phyloP scores from a whole-genome alignment of 345 rosid species.

The Euphorbia pulcherrima region DNA sequence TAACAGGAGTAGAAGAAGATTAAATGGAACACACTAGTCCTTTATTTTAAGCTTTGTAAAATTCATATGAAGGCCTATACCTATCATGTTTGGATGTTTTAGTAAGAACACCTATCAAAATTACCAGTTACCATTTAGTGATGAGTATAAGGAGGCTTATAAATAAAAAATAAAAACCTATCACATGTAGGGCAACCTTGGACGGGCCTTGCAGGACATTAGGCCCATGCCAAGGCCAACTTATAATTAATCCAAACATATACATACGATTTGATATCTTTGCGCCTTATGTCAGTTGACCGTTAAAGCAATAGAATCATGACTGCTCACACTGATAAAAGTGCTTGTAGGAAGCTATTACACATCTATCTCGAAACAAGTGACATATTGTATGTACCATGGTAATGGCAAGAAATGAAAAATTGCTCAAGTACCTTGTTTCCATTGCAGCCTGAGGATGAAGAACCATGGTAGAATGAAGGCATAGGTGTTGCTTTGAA shows the following conservation, averaged over 20 bases:
- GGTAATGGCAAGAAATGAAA: slow-evolving; percentile 11
- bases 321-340: not conserved
- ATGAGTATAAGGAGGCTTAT: not conserved
- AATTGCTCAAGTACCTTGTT: slow-evolving; percentile 45
- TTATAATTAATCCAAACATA: not conserved
- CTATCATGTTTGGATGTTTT: no score
- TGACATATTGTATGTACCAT: not conserved
- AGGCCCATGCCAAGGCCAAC: no score
- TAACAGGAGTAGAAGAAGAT: not conserved
- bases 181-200: no score
- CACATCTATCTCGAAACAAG: not conserved
- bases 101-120: not conserved
- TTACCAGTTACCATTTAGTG: not conserved
- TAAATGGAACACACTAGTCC: no score
- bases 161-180: no score
- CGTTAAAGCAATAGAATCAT: not conserved
- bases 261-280: not conserved
- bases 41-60: not conserved
- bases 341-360: not conserved
- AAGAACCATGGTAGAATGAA: slow-evolving; percentile 53
- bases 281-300: not conserved
- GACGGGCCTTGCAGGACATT: no score
- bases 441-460: slow-evolving; percentile 30
- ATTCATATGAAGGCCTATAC: not conserved
- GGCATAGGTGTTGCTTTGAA: slow-evolving; percentile 91